Evolutionary conservation across 352 stramenopile genomes (phyloP).

Genomic region (Blastocystis sp.): DNA sequence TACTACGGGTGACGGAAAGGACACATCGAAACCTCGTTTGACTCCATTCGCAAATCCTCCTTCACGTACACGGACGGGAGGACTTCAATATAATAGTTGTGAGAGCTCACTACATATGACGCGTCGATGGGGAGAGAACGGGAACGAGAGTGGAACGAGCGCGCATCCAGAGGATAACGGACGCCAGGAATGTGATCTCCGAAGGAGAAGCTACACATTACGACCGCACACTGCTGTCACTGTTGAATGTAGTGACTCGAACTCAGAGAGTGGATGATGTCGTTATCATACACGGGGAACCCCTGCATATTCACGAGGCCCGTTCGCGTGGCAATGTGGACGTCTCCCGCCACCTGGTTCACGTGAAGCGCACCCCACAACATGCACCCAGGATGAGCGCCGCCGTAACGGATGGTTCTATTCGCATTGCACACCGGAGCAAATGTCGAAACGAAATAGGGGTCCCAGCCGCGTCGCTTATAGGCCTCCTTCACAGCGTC

Average conservation of each 20-base stretch:
- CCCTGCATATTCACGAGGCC: not conserved
- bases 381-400: constrained; percentile 22
- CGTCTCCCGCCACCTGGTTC: constrained; percentile 48
- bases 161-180: constrained; percentile 3
- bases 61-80: constrained; percentile 16
- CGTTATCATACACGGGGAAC: constrained; percentile 13
- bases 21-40: constrained; percentile 21
- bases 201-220: constrained; percentile 36
- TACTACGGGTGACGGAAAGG: not conserved
- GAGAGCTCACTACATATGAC: constrained; percentile 22
- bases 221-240: not conserved
- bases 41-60: not conserved
- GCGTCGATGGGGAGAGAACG: not conserved
- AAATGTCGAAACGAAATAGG: not conserved
- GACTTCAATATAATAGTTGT: constrained; percentile 36
- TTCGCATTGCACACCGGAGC: not conserved
- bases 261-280: constrained; percentile 35
- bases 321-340: constrained; percentile 33
- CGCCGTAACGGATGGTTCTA: not conserved
- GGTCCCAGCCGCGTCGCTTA: not conserved
- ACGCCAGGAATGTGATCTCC: constrained; percentile 31
- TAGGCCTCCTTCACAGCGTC: not conserved
- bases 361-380: constrained; percentile 35
- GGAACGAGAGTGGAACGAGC: not conserved
- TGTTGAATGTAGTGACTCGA: constrained; percentile 50